These are phyloP conservation scores for Acanthamoeba healyi DNA, from an alignment of 208 protist genomes.

Conservation along the genomic window DNA sequence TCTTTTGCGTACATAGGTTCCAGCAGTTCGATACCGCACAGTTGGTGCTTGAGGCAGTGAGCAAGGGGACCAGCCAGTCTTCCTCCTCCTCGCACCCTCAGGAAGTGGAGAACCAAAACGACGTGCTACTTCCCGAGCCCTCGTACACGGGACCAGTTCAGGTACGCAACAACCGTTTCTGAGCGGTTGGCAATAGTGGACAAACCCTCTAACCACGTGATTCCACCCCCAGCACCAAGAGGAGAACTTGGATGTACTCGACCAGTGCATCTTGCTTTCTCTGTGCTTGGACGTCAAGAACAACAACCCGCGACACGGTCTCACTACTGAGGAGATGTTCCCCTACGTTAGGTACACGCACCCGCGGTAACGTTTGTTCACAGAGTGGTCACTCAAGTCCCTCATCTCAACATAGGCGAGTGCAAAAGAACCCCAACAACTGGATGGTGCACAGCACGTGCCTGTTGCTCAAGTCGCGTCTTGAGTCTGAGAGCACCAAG, in stretches of 20 bases:
- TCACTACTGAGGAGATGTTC: constrained; percentile 88
- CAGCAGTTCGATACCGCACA: constrained; percentile 49
- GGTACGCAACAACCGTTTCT: neutral
- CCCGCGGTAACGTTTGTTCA: neutral
- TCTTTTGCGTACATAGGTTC: neutral
- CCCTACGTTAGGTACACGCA: constrained; percentile 81
- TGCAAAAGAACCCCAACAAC: constrained; percentile 85
- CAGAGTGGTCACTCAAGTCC: neutral
- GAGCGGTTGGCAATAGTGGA: neutral
- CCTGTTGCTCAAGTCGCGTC: constrained; percentile 82
- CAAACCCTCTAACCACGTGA: neutral
- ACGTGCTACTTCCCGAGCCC: constrained; percentile 67
- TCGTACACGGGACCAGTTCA: neutral
- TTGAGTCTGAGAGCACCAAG: constrained; percentile 81
- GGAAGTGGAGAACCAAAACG: constrained; percentile 38
- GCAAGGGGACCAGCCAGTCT: neutral
- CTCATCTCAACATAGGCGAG: constrained; percentile 24
- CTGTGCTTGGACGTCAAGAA: constrained; percentile 83
- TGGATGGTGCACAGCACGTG: constrained; percentile 87
- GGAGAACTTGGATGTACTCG: constrained; percentile 58
- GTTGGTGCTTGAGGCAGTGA: neutral
- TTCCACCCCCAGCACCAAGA: constrained; percentile 14
- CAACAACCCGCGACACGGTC: constrained; percentile 82
- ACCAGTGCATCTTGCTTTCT: constrained; percentile 80
- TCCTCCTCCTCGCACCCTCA: neutral